Conservation (phyloP, 352 stramenopile genomes). For the Phytophthora capsici region DNA sequence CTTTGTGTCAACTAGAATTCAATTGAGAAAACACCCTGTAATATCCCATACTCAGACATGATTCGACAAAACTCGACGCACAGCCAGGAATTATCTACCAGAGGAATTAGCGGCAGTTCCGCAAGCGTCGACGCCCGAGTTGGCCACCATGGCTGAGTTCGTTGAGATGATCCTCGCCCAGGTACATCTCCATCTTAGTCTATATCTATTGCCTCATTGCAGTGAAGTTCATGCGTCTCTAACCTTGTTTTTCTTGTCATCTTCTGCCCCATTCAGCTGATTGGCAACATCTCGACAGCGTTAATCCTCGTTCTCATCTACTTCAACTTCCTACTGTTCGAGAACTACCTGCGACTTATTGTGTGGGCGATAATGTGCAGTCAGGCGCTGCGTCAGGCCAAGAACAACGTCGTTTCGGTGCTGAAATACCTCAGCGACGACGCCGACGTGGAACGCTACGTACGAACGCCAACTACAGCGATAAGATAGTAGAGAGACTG, state of each 20-base stretch:
- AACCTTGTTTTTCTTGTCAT: background rate
- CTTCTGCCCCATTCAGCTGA: constrained; percentile 48
- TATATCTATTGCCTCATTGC: background rate
- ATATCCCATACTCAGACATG: constrained; percentile 5
- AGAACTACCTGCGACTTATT: constrained; percentile 89
- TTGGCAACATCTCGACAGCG: constrained; percentile 89
- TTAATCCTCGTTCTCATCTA: constrained; percentile 88
- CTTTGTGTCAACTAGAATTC: background rate
- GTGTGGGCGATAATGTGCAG: constrained; percentile 89
- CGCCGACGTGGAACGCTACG: constrained; percentile 64
- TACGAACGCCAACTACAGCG: constrained; percentile 2
- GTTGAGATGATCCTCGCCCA: constrained; percentile 87
- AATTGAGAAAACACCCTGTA: background rate
- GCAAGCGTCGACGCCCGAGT: background rate
- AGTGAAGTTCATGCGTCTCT: background rate
- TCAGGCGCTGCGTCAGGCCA: constrained; percentile 84
- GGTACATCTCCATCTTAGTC: constrained; percentile 36
- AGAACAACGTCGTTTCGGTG: constrained; percentile 85
- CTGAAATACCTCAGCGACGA: constrained; percentile 88
- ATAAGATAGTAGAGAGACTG: background rate
- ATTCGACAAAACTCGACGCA: constrained; percentile 22
- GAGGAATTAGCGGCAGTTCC: background rate
- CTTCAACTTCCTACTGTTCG: constrained; percentile 91
- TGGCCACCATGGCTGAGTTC: constrained; percentile 71
- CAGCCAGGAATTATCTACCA: constrained; percentile 4